Percentiles rank a stretch among this genome's conserved stretches.
These are phyloP conservation scores for Monosporozyma unispora DNA, from an alignment of 805 yeast genomes.

Conservation along the genomic window DNA sequence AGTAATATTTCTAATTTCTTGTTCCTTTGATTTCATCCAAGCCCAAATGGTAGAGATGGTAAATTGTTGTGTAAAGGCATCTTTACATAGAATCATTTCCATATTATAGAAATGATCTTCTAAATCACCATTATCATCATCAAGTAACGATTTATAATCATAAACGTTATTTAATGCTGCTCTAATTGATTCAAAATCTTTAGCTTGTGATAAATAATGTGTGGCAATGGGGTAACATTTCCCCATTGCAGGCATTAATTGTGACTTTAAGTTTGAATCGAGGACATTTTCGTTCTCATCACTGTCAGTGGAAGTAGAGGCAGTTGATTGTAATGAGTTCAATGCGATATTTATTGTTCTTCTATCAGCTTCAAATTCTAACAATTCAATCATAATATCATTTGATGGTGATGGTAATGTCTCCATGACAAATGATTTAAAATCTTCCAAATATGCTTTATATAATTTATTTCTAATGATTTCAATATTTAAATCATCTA, in stretches of 20 bases:
- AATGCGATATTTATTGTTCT: constrained; percentile 85
- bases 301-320: neutral
- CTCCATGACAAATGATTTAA: constrained; percentile 51
- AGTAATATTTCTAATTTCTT: constrained; percentile 93
- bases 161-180: constrained; percentile 52
- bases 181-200: constrained; percentile 75
- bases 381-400: constrained; percentile 68
- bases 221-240: constrained; percentile 63
- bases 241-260: constrained; percentile 78
- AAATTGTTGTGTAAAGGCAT: constrained; percentile 95
- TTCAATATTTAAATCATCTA: constrained; percentile 93
- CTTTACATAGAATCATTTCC: constrained; percentile 87
- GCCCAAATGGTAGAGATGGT: constrained; percentile 89
- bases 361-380: constrained; percentile 91
- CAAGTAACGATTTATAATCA: constrained; percentile 53
- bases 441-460: constrained; percentile 89
- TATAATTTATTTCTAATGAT: constrained; percentile 84
- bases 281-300: constrained; percentile 18
- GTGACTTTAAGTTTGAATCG: constrained; percentile 66
- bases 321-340: constrained; percentile 54
- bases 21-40: constrained; percentile 92
- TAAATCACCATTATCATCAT: constrained; percentile 35
- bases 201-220: constrained; percentile 60
- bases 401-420: constrained; percentile 66
- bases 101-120: constrained; percentile 91